Evolutionary conservation across 169 alveolate genomes (phyloP).

Genomic region (Plasmodium knowlesi): DNA sequence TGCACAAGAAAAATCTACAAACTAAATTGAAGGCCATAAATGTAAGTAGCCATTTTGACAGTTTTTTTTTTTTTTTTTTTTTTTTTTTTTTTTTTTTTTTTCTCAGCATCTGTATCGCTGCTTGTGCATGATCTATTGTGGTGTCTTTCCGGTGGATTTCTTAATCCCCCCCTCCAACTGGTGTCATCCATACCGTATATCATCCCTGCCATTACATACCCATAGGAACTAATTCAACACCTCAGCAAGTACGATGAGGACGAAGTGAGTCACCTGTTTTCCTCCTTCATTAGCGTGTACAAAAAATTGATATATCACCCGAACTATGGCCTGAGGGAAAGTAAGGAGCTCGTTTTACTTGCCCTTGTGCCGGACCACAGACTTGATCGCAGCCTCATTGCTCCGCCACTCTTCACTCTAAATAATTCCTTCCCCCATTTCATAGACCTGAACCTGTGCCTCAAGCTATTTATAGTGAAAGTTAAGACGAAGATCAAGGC

Average conservation of each 20-base stretch:
- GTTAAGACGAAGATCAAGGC: constrained; percentile 41
- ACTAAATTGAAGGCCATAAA: constrained; percentile 57
- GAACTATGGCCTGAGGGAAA: constrained; percentile 43
- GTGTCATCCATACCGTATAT: neutral
- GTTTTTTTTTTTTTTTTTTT: neutral
- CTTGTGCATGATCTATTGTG: neutral
- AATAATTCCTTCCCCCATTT: neutral
- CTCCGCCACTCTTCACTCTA: neutral
- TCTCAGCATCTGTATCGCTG: too few species aligned
- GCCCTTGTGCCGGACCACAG: neutral
- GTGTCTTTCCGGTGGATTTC: neutral
- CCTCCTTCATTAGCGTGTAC: constrained; percentile 44
- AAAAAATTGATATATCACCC: constrained; percentile 62
- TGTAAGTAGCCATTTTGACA: neutral
- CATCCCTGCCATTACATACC: neutral
- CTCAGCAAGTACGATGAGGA: constrained; percentile 20
- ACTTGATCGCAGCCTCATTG: neutral
- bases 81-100: too few species aligned
- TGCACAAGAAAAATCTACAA: constrained; percentile 55
- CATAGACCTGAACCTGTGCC: constrained; percentile 41
- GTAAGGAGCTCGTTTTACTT: neutral
- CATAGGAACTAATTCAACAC: constrained; percentile 29
- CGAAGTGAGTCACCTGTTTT: constrained; percentile 12
- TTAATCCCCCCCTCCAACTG: neutral
- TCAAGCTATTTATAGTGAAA: constrained; percentile 32